These are phyloP conservation scores for Lachnellula willkommii DNA, from an alignment of 2,329 filamentous ascomycete genomes.

Conservation along the genomic window DNA sequence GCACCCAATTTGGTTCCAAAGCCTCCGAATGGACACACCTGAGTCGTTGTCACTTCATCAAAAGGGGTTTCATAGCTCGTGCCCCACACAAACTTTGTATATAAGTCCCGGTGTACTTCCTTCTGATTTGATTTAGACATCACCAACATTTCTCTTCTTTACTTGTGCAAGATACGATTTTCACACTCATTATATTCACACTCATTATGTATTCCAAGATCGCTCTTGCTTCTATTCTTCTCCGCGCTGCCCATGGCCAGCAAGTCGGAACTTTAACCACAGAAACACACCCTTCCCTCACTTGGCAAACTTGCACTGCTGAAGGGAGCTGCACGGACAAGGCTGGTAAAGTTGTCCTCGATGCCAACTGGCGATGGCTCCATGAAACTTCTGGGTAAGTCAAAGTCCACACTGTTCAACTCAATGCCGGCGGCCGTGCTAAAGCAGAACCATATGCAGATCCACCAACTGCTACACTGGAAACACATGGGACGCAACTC, in stretches of 20 bases:
- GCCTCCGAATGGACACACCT: too few species aligned
- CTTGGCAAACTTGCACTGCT: conserved; percentile 46
- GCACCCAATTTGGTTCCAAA: too few species aligned
- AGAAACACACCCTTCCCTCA: conserved; percentile 48
- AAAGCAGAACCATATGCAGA: conserved; percentile 17
- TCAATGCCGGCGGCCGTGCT: not conserved
- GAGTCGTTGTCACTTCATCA: not conserved
- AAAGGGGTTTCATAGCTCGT: not conserved
- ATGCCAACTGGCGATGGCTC: conserved; percentile 56
- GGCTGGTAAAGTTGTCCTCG: conserved; percentile 45
- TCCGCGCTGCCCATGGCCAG: conserved; percentile 41
- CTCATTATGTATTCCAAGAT: conserved; percentile 17
- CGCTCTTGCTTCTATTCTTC: conserved; percentile 35
- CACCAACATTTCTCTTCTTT: conserved; percentile 2
- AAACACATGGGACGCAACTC: conserved; percentile 39
- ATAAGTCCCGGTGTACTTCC: not conserved
- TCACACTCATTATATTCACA: conserved; percentile 4
- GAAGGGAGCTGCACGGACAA: conserved; percentile 43
- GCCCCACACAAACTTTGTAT: too few species aligned
- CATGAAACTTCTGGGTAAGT: conserved; percentile 32
- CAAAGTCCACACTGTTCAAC: not conserved
- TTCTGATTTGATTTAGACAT: not conserved
- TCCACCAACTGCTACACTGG: conserved; percentile 38
- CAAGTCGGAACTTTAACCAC: conserved; percentile 41
- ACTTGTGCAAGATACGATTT: not conserved